Conservation (phyloP, 345 rosid genomes). For the Barbarea vulgaris region DNA sequence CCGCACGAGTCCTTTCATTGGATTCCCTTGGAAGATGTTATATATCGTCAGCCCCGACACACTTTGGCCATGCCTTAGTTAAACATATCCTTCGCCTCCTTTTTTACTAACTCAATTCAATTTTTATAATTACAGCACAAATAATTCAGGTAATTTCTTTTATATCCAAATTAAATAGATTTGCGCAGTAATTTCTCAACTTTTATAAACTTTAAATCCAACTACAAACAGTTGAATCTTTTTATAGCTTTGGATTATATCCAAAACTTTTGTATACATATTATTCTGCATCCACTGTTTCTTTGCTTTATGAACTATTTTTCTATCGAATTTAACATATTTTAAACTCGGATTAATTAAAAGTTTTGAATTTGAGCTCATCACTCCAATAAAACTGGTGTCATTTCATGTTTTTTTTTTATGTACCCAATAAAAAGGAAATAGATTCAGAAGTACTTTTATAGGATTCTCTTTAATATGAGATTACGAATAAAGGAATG, state of each 20-base stretch:
- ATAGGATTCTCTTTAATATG: neutral
- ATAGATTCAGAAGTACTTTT: neutral
- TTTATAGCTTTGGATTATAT: conserved; percentile 17
- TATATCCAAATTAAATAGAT: neutral
- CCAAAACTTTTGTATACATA: conserved; percentile 23
- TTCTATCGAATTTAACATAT: neutral
- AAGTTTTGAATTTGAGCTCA: conserved; percentile 16
- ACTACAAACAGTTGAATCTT: conserved; percentile 18
- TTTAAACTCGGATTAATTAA: neutral
- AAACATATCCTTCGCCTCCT: neutral
- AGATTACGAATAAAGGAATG: neutral
- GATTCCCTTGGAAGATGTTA: conserved; percentile 39
- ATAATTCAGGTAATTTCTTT: neutral
- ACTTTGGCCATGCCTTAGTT: conserved; percentile 6
- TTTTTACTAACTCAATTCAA: neutral
- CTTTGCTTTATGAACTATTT: neutral
- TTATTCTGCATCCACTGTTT: conserved; percentile 11
- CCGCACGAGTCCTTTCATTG: conserved; percentile 46
- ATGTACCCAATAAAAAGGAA: neutral
- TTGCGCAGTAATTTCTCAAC: neutral
- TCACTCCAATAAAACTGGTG: neutral
- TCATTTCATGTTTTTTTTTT: neutral
- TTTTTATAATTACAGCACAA: neutral
- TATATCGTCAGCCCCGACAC: conserved; percentile 25
- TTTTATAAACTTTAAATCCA: conserved; percentile 8